Base-by-base conservation (phyloP, 805 yeast species). In the Metschnikowia gruessii region DNA sequence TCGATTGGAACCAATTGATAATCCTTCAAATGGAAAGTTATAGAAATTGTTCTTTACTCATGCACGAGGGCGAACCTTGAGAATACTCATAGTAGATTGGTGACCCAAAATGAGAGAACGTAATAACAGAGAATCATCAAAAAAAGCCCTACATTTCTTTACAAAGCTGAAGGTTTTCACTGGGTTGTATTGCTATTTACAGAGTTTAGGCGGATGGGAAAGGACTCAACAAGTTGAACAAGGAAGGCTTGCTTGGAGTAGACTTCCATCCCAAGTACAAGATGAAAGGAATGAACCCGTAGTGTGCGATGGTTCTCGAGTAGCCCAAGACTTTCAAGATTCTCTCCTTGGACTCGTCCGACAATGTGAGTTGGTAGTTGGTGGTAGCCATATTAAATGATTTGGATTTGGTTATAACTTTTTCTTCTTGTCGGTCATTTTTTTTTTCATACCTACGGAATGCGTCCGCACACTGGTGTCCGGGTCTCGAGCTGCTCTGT, bases 271-370 rank as follows among this genome's bases (percentile, higher is more conserved):
- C 99, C 59, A 94, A 74, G 76, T 94, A 94, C 63, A 94, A 75
- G 55, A 94, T 84, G 64, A 94, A 86, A 47, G 99, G 99, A 60
- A 94, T 84, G 88, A 96, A 94, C 39, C 98, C 97, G 70, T 90
- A 94, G 71, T 95, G 99, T 49, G 92, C 87, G 61, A 85, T 78
- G 43, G 88, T 86, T 65, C 89, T 87, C 54, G 96, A 82, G 59
- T 88, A 76, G 58, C 87, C 95, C 57, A 90, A 72, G 53, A 91
- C 72, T 67, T 84, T 88, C 65, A 83, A 72, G 68, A 94, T 80
- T 73, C 98, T 89, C 75, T 94, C 99, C 80, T 86, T 69, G 44
- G 71, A 65, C 58, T 72, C 76, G 60, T 70, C 76, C 29, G 76
- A 72, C 59, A 71, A 67, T 15, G 70, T 62, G 56, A 69, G 56